A percentile compares a stretch with the other conserved stretches of the same genome.
These are phyloP conservation scores for Gnaphalium uliginosum DNA, from an alignment of 129 eudicot species.

Conservation along the genomic window DNA sequence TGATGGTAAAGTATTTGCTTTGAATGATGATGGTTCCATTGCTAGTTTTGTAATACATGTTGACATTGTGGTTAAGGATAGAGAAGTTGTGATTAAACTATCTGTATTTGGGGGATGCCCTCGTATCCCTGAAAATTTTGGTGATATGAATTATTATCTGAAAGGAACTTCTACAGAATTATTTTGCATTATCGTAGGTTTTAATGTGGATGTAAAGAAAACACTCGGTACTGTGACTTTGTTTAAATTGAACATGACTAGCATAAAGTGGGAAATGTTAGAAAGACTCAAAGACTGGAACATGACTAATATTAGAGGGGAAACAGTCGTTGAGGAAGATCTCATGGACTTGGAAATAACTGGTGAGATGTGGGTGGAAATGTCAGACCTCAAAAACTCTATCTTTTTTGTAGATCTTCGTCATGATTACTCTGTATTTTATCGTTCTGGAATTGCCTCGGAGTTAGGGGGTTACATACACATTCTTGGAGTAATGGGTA, in stretches of 20 bases:
- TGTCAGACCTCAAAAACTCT: not conserved
- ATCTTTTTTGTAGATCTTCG: not conserved
- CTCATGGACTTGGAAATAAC: not conserved
- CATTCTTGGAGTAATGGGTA: not conserved
- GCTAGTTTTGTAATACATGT: not conserved
- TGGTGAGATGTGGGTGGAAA: not conserved
- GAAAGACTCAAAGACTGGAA: not conserved
- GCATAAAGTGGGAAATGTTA: not conserved
- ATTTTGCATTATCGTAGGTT: not conserved
- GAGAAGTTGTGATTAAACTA: not conserved
- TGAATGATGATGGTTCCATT: not conserved
- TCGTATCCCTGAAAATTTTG: no score
- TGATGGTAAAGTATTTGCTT: slow-evolving; percentile 17
- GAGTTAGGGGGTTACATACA: not conserved
- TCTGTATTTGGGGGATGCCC: no score
- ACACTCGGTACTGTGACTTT: not conserved
- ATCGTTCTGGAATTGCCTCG: not conserved
- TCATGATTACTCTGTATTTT: not conserved
- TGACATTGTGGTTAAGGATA: not conserved
- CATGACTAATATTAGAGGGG: not conserved
- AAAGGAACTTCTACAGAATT: not conserved
- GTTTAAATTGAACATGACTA: not conserved
- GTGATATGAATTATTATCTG: not conserved
- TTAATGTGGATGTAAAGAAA: not conserved
- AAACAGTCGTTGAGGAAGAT: not conserved